Evolutionary conservation across 2,329 filamentous ascomycete species (phyloP), one percentile per base, ranked within the genome.

Genomic region (Ophiocordyceps camponoti-leonardi): DNA sequence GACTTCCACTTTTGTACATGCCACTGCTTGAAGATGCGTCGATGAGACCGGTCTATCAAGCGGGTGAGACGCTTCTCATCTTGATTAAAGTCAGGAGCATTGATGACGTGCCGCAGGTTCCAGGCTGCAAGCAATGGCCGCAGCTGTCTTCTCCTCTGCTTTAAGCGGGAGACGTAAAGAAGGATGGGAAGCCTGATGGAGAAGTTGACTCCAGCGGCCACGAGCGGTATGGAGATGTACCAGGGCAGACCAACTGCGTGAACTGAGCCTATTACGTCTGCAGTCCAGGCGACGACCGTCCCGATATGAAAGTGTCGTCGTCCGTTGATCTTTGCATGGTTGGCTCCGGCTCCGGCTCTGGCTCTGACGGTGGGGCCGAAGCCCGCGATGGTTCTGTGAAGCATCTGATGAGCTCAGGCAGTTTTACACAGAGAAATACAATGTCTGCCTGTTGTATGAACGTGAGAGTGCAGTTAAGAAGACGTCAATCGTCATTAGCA

Each of bases 181-280:
- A 61, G 62, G 7, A 70, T 58, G 6, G 74, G 74, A 5, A 74
- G 55, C 14, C 73, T 64, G 48, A 69, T 53, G 43, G 64, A 47
- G 37, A 66, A 52, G 55, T 64, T 69, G 53, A 75, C 57, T 42
- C 59, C 55, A 2, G 75, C 49, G 7, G 71, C 70, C 14, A 72
- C 58, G n/a, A 72, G 59, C 5, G 74, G 72, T 42, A 78, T 72
- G 26, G 67, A 63, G 30, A 75, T 50, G 51, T 63, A 75, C 74
- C 74, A 78, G 1, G 73, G 72, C 1, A 69, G 54, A 35, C 66
- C 64, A 22, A 62, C 61, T 43, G 53, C 47, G 53, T 78, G 73
- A 11, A 70, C 45, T 42, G 58, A 58, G 33, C 64, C 54, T 44
- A 77, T 63, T 48, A 63, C 53, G 44, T 67, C 56, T 30, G 71